Conservation (phyloP, 495 filamentous ascomycete genomes). For the Usnea hakonensis region DNA sequence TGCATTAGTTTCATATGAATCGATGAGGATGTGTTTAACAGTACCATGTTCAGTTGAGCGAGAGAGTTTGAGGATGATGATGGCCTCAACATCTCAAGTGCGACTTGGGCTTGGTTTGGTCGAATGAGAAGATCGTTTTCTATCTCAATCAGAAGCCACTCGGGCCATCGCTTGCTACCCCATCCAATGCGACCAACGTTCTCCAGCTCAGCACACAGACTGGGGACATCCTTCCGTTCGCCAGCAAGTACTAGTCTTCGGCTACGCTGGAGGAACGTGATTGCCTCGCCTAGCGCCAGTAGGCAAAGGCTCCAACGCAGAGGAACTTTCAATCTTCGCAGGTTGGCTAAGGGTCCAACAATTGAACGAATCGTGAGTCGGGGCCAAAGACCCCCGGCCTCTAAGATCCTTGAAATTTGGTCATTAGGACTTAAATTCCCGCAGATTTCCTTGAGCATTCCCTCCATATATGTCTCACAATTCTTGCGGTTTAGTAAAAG, state of each 20-base stretch:
- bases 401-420: background rate
- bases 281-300: background rate
- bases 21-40: background rate
- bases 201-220: background rate
- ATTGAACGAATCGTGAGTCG: background rate
- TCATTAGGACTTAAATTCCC: background rate
- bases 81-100: conserved; percentile 48
- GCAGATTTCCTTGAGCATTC: background rate
- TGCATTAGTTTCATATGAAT: background rate
- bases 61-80: conserved; percentile 39
- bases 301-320: background rate
- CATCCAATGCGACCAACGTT: background rate
- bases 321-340: background rate
- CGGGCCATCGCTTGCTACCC: conserved; percentile 16
- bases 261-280: background rate
- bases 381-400: background rate
- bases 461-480: background rate
- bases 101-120: conserved; percentile 50
- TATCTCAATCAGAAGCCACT: conserved; percentile 55
- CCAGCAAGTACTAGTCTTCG: background rate
- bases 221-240: background rate
- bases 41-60: conserved; percentile 64
- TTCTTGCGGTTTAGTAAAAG: background rate
- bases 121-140: conserved; percentile 60
- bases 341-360: background rate